These are phyloP conservation scores for Penicillium sp. DNA, from an alignment of 2,329 filamentous ascomycete species.

Conservation along the genomic window DNA sequence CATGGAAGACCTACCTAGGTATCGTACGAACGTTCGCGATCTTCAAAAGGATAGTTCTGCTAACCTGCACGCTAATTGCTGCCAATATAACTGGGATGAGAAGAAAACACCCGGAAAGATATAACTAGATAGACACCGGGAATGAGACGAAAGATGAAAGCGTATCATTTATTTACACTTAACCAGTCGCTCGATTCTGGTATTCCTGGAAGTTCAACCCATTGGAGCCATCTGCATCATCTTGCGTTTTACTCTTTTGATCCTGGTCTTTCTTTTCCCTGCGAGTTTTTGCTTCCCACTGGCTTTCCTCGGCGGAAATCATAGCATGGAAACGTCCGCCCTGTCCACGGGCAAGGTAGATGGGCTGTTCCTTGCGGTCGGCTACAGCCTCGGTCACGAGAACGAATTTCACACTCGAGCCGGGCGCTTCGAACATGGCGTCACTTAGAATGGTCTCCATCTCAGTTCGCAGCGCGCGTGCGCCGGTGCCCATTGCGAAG, in stretches of 20 bases:
- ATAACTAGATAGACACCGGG: neutral
- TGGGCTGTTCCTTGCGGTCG: slow-evolving; percentile 48
- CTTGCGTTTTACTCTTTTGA: slow-evolving; percentile 15
- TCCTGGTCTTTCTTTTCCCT: slow-evolving; percentile 27
- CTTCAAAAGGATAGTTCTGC: neutral
- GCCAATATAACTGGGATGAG: neutral
- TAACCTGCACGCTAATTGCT: neutral
- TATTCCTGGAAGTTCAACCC: slow-evolving; percentile 40
- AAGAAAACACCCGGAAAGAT: neutral
- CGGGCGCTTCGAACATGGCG: slow-evolving; percentile 71
- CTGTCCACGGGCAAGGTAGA: slow-evolving; percentile 46
- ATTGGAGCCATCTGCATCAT: slow-evolving; percentile 10
- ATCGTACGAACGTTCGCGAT: no score
- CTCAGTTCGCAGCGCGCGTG: slow-evolving; percentile 67
- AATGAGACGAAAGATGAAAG: neutral
- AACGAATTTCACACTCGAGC: slow-evolving; percentile 58
- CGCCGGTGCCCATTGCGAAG: slow-evolving; percentile 64
- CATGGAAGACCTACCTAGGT: neutral
- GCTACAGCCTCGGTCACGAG: slow-evolving; percentile 64
- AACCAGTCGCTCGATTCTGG: slow-evolving; percentile 32
- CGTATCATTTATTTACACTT: neutral
- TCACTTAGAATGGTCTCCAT: slow-evolving; percentile 70
- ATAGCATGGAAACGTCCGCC: slow-evolving; percentile 44
- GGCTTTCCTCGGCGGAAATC: slow-evolving; percentile 44
- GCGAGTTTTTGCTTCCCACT: slow-evolving; percentile 40